Base-by-base conservation (phyloP, 192 early-diverging fungal species). In the Entomortierella lignicola region DNA sequence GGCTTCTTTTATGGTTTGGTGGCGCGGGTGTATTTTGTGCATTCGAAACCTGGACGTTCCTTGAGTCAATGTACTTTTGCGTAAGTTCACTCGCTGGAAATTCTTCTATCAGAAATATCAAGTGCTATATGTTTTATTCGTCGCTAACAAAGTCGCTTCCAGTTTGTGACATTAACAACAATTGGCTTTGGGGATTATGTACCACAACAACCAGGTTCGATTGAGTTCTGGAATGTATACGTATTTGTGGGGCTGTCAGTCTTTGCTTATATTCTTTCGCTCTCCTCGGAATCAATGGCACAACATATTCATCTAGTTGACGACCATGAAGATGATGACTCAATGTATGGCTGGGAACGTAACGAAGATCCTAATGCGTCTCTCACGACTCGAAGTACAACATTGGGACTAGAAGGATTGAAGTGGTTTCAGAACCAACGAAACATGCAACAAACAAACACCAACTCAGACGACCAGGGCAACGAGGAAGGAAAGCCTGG, bases 221-320 rank as follows among this genome's bases (percentile, higher is more conserved):
- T 79, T 23, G 75, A 79, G 41, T 79, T 79, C 57, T 79, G 75
- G 75, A 79, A 70, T 23, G 75, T 79, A 4, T 79, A 79, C 25
- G 75, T 79, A 7, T 79, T 79, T 70, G 42, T 79, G 3, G 75
- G 75, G 21, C 63, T 79, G 4, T 25, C 67, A 0, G 68, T 79
- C 21, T 79, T 79, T 63, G 75, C 75, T 7, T 79, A 79, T 27
- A 70, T 79, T 27, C 67, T 79, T 41, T 79, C 75, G 11, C 27
- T 79, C 0, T 79, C 66, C 2, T 79, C 75, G 7, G 75, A 79
- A 41, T 79, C 75, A 4, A 79, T 79, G 67, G 62, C 68, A 11
- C 42, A 61, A 17, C 75, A 70, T 15, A 79, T 79, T 21, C 75
- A 79, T 26, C 60, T 79, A 15, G 75, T 79, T 8, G 75, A 79